These are phyloP conservation scores for Arthromyces matolae DNA, from an alignment of 768 basidiomycete species.

Conservation along the genomic window DNA sequence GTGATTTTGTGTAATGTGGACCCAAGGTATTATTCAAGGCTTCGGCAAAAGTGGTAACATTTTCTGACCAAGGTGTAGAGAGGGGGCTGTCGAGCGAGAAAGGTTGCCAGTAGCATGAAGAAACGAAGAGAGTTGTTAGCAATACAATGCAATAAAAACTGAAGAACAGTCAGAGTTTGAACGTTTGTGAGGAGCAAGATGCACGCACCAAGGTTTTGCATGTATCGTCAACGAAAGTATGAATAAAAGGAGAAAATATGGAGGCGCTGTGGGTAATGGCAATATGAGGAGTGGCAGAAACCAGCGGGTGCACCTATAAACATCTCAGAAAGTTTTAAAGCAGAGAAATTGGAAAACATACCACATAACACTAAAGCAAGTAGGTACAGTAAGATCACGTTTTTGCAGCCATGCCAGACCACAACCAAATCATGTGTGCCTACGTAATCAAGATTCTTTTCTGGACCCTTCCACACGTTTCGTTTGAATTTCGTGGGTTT, in stretches of 20 bases:
- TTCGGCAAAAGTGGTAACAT: constrained; percentile 70
- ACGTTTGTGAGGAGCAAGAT: no score
- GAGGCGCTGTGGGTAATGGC: constrained; percentile 75
- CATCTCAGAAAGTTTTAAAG: background rate
- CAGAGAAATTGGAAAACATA: constrained; percentile 27
- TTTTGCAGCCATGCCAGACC: background rate
- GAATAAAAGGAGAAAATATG: constrained; percentile 76
- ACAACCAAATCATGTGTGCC: no score
- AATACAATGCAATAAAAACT: constrained; percentile 88
- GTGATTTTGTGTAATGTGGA: constrained; percentile 34
- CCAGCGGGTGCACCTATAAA: constrained; percentile 78
- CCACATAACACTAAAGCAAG: constrained; percentile 41
- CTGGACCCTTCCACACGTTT: constrained; percentile 39
- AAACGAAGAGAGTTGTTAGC: constrained; percentile 77
- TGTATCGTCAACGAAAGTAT: constrained; percentile 74
- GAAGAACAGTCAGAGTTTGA: constrained; percentile 7
- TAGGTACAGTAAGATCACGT: constrained; percentile 1
- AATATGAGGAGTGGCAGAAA: constrained; percentile 74
- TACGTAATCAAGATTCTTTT: constrained; percentile 28
- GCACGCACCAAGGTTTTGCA: constrained; percentile 81
- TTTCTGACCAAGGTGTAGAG: constrained; percentile 60
- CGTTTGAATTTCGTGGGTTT: no score
- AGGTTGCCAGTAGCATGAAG: constrained; percentile 89
- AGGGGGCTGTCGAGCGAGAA: constrained; percentile 63
- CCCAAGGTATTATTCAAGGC: constrained; percentile 52